Evolutionary conservation across 371 early-diverging fungal species (phyloP).

Genomic region (Entomophthora muscae): DNA sequence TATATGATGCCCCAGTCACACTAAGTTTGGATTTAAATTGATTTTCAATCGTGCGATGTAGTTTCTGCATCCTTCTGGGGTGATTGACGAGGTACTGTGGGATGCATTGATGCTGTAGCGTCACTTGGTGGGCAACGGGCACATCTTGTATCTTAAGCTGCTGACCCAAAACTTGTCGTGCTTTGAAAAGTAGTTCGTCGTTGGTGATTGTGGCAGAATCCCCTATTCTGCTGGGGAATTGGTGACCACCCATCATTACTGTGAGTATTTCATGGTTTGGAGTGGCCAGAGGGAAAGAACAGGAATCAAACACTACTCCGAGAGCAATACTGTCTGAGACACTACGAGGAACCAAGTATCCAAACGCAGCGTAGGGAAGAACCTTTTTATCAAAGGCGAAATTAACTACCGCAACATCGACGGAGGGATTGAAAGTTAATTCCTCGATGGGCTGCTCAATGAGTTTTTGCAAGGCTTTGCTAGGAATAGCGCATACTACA

Average conservation of each 20-base stretch:
- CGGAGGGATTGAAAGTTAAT: constrained; percentile 36
- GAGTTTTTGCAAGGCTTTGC: not conserved
- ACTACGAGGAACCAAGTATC: constrained; percentile 61
- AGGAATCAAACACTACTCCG: constrained; percentile 85
- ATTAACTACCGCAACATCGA: constrained; percentile 78
- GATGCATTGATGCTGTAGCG: constrained; percentile 62
- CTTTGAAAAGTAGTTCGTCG: constrained; percentile 9
- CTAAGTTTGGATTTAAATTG: constrained; percentile 33
- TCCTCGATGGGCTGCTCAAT: not conserved
- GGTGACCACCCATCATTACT: constrained; percentile 82
- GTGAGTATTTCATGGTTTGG: constrained; percentile 26
- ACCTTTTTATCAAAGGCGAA: constrained; percentile 36
- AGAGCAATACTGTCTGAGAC: constrained; percentile 33
- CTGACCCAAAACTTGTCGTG: constrained; percentile 18
- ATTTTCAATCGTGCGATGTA: constrained; percentile 23
- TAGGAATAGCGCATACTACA: not conserved
- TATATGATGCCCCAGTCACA: constrained; percentile 62
- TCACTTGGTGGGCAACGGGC: constrained; percentile 30
- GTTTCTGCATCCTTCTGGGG: constrained; percentile 28
- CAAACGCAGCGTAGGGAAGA: constrained; percentile 59
- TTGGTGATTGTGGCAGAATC: not conserved
- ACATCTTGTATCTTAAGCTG: constrained; percentile 32
- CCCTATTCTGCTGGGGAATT: constrained; percentile 21
- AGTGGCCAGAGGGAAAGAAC: constrained; percentile 29
- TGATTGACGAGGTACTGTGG: constrained; percentile 83